These are phyloP conservation scores for Rhizomucor miehei DNA, from an alignment of 371 early-diverging fungal species.

Conservation along the genomic window DNA sequence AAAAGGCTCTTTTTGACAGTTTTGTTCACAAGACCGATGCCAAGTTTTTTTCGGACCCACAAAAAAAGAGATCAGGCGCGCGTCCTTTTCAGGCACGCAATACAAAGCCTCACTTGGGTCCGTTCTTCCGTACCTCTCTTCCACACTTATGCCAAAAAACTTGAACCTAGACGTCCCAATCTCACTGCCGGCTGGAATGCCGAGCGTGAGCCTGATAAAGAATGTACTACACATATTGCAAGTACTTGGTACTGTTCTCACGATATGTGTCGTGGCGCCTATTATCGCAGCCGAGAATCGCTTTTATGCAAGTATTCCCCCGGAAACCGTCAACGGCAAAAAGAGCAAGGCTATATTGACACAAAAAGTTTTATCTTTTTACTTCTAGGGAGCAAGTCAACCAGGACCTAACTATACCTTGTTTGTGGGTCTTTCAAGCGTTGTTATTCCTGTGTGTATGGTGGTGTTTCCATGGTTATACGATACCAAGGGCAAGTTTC, in stretches of 20 bases:
- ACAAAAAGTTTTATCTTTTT: neutral
- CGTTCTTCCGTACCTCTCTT: constrained; percentile 2
- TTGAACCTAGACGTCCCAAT: constrained; percentile 18
- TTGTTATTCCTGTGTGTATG: constrained; percentile 23
- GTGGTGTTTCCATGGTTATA: constrained; percentile 34
- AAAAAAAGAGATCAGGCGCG: too few species aligned
- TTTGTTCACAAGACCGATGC: too few species aligned
- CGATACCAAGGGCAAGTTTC: constrained; percentile 26
- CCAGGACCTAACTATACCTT: constrained; percentile 39
- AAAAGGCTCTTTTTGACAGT: too few species aligned
- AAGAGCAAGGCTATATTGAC: too few species aligned
- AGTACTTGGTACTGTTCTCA: constrained; percentile 21
- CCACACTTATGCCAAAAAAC: neutral
- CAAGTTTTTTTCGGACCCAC: too few species aligned
- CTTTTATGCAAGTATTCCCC: constrained; percentile 26
- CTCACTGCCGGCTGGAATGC: constrained; percentile 24
- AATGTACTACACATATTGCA: constrained; percentile 25
- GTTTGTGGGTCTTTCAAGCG: constrained; percentile 19
- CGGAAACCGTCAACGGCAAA: too few species aligned
- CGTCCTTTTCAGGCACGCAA: too few species aligned
- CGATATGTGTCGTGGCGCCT: constrained; percentile 29
- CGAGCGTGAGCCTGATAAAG: constrained; percentile 26
- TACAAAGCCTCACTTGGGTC: neutral
- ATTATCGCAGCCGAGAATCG: constrained; percentile 29
- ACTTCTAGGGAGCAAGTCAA: constrained; percentile 31